These are phyloP conservation scores for Lodderomyces oxycetoniae DNA, from an alignment of 1,139 yeast species.

Conservation along the genomic window DNA sequence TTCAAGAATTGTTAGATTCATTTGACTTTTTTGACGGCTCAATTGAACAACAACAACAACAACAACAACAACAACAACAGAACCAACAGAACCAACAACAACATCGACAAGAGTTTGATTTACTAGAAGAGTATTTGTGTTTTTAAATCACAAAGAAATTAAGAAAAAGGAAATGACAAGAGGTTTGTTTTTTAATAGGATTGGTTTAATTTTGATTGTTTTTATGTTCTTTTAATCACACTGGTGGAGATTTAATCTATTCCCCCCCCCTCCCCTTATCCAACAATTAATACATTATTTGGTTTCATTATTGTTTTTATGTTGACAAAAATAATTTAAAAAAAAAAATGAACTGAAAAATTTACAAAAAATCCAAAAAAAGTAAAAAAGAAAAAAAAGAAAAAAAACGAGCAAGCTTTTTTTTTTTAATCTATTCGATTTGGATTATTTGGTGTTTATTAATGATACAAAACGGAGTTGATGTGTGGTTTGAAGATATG, in stretches of 20 bases:
- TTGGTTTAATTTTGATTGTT: constrained; percentile 2
- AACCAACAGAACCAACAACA: not conserved
- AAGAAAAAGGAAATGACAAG: not conserved
- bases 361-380: constrained; percentile 12
- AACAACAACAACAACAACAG: constrained; percentile 5
- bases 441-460: no score
- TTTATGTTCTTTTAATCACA: not conserved
- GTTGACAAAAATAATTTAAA: constrained; percentile 1
- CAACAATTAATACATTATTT: constrained; percentile 1
- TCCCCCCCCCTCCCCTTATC: not conserved
- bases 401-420: constrained; percentile 14
- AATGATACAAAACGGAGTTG: no score
- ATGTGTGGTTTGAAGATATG: no score
- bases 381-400: constrained; percentile 11
- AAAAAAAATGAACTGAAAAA: constrained; percentile 9
- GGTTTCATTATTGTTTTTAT: constrained; percentile 2
- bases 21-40: constrained; percentile 5
- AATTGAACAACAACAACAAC: constrained; percentile 5
- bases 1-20: constrained; percentile 24
- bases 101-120: constrained; percentile 10
- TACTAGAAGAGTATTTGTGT: constrained; percentile 28
- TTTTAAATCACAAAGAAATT: constrained; percentile 13
- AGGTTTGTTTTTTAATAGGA: constrained; percentile 2
- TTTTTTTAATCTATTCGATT: no score
- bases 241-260: not conserved